Evolutionary conservation across 768 basidiomycete species (phyloP), one percentile per base, ranked within the genome.

Genomic region (Trametes cubensis): DNA sequence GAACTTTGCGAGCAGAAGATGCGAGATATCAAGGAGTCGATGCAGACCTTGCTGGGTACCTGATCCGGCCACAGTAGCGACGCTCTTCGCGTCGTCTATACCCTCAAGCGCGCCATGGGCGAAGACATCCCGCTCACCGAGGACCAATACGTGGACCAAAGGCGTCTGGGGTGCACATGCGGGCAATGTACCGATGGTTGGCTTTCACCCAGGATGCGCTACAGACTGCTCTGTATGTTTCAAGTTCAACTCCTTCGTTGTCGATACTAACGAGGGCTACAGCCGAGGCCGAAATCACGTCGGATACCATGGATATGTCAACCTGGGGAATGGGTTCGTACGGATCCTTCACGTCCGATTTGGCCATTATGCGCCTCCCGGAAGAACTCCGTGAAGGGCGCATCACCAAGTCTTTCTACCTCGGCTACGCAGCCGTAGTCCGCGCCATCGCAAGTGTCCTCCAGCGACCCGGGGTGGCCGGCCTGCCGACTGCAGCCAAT

Each of bases 171-270:
- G 21, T 67, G 66, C 18, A 61, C 63, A 3, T 67, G 66, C 34
- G 48, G 39, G 2, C 38, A 34, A 13, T 67, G 66, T 28, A 50
- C 52, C 1, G 54, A 61, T 18, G 66, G 65, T 6, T 66, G 66
- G 58, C 46, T 66, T 15, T 63, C 58, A 2, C 55, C 62, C 18
- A 30, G 59, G 28, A 66, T 66, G 62, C 65, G 56, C 1, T 66
- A 50, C 46, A 41, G 62, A 25, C 39, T 63, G 34, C 28, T 40
- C 4, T 40, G 65, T 45, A 21, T 8, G 65, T 63, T 20, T 4
- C 23, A 34, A 11, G 34, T 21, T 18, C 30, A 21, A 15, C 23
- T 40, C 34, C 18, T 42, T 30, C 34, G 8, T 30, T 6, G 11
- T 21, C 20, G 11, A 17, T 46, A 21, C 53, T 54, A 41, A 54